Conservation (phyloP, 2,329 filamentous ascomycete genomes). For the Torrubiella hemipterigena region DNA sequence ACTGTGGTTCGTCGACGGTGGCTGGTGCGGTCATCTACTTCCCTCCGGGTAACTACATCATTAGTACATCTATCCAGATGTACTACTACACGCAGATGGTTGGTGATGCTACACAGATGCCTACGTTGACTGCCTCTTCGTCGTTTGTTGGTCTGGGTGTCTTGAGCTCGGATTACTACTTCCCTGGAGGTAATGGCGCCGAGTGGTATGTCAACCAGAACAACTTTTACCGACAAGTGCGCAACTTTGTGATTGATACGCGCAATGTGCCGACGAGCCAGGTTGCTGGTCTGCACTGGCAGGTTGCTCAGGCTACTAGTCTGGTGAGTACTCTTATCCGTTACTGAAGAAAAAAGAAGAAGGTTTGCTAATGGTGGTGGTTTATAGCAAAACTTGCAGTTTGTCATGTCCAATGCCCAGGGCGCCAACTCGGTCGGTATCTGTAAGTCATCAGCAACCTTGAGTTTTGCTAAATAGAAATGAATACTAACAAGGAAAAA, state of each 20-base stretch:
- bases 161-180: slow-evolving; percentile 4
- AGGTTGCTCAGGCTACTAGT: slow-evolving; percentile 44
- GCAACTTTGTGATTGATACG: slow-evolving; percentile 40
- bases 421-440: slow-evolving; percentile 8
- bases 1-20: slow-evolving; percentile 11
- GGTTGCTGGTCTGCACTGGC: slow-evolving; percentile 44
- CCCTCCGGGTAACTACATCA: slow-evolving; percentile 9
- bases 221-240: slow-evolving; percentile 52
- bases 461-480: not conserved
- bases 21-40: slow-evolving; percentile 10
- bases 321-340: too few relatives aligned
- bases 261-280: slow-evolving; percentile 29
- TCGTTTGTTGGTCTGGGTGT: slow-evolving; percentile 5
- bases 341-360: too few relatives aligned
- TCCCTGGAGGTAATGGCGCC: not conserved
- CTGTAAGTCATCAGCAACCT: slow-evolving; percentile 3
- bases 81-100: slow-evolving; percentile 10
- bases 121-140: not conserved
- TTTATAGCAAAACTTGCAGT: slow-evolving; percentile 35
- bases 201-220: slow-evolving; percentile 19
- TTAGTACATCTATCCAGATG: slow-evolving; percentile 7
- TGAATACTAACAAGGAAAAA: not conserved
- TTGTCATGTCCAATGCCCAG: slow-evolving; percentile 26
- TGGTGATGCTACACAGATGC: slow-evolving; percentile 21
- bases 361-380: too few relatives aligned